Percentiles rank a stretch among this genome's conserved stretches.
phyloP scores from a whole-genome alignment of 108 stramenopile genomes.

The Fragilariopsis cylindrus region DNA sequence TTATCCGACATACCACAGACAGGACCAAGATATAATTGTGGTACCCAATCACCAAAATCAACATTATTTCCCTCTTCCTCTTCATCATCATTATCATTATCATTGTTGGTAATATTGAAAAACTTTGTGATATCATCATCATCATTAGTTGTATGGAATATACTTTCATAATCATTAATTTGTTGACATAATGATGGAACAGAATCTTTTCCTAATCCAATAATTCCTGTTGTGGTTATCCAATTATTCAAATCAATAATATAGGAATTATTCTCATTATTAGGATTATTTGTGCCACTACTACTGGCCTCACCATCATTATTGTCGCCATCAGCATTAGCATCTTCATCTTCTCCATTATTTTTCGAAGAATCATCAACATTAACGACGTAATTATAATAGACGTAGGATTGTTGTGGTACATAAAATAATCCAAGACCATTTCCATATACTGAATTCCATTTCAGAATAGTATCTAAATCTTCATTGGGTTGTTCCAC shows the following conservation, averaged over 20 bases:
- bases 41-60: neutral
- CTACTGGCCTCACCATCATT: neutral
- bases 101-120: neutral
- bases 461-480: neutral
- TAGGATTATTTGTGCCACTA: neutral
- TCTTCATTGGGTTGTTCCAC: neutral
- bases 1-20: neutral
- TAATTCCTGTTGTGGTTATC: neutral
- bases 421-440: neutral
- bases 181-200: neutral
- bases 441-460: neutral
- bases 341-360: neutral
- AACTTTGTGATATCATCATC: neutral
- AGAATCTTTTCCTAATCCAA: neutral
- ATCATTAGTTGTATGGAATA: neutral
- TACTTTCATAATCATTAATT: neutral
- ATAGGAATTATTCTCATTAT: neutral
- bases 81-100: too few species aligned
- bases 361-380: neutral
- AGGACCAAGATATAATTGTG: neutral
- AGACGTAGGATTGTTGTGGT: neutral
- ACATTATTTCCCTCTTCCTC: neutral
- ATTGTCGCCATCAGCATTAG: neutral
- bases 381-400: neutral
- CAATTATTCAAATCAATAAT: neutral